Base-by-base conservation (phyloP, 129 eudicot genomes). In the Lactuca saligna region DNA sequence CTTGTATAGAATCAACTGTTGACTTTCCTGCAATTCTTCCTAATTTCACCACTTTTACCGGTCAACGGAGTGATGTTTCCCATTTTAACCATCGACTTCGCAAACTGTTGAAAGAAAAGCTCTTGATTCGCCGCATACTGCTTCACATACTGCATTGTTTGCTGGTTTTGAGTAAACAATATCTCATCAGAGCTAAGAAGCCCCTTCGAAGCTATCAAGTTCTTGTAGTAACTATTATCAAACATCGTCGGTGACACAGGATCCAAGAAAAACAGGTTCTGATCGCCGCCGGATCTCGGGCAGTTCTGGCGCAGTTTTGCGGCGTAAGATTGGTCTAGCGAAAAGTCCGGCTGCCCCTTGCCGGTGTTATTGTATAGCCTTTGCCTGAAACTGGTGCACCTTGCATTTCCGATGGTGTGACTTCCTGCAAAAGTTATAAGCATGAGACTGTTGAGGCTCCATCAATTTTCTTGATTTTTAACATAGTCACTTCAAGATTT, bases 231-330 rank as follows among this genome's bases (percentile, higher is more conserved):
- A 42, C 55, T 71, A 64, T 78, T 78, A 37, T 78, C 82, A 13
- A 78, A 78, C 9, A 64, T 71, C 14, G 67, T 63, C 9, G 85
- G 82, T 3, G 76, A 65, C 6, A 34, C 65, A 6, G 59, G 63
- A 65, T 81, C 85, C 79, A 81, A 41, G 73, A 72, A 34, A 70
- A 72, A 77, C 10, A 81, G 66, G 72, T 77, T 81, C 60, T 81
- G 82, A 55, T 81, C 85, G 8, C 85, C 85, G 3, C 85, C 85
- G 0, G 85, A 76, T 35, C 76, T 57, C 13, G 85, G 85, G 66
- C 85, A 81, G 55, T 63, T 75, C 3, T 38, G 41, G 7, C 82
- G 79, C 31, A 81, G 68, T 68, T 72, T 53, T 14, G 73, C 57
- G 2, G 82, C 79, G 34, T 81, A 81, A 11, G 68, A 44, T 55